Evolutionary conservation across 306 rosid species (phyloP).

Genomic region (Sicyos baderoa): DNA sequence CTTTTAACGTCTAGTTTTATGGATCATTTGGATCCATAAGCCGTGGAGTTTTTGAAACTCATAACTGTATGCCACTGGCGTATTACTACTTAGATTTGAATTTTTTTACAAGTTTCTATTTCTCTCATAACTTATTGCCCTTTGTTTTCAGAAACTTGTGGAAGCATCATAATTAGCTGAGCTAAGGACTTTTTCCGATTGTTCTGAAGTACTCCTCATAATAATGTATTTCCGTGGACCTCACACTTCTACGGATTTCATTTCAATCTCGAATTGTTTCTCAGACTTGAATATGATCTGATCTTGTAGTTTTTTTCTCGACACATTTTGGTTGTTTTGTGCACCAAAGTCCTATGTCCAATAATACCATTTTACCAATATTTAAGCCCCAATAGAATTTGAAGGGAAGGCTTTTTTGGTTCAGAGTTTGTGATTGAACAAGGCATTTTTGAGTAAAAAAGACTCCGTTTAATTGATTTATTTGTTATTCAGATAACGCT

Average conservation of each 20-base stretch:
- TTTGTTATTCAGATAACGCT: not conserved
- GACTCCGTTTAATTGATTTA: not conserved
- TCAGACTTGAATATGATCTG: not conserved
- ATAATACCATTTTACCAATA: not conserved
- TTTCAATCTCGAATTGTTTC: conserved; percentile 19
- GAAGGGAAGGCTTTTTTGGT: not conserved
- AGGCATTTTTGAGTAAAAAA: not conserved
- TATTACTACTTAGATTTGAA: not conserved
- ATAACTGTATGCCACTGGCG: not conserved
- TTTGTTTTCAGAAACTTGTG: conserved; percentile 48
- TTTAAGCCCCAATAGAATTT: not conserved
- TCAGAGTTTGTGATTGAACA: conserved; percentile 4
- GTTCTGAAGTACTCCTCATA: conserved; percentile 26
- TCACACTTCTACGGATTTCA: conserved; percentile 21
- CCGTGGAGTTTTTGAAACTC: too few species aligned
- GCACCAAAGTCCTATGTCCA: not conserved
- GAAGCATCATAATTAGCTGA: conserved; percentile 54
- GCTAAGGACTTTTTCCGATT: conserved; percentile 24
- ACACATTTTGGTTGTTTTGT: not conserved
- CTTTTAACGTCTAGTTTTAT: not conserved
- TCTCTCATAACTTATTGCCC: conserved; percentile 22
- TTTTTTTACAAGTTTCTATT: conserved; percentile 11
- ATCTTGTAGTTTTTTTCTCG: conserved; percentile 10
- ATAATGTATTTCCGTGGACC: conserved; percentile 42
- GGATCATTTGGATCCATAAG: not conserved